Conservation (phyloP, 176 grass and related monocot genomes). For the Aechmea fasciata region DNA sequence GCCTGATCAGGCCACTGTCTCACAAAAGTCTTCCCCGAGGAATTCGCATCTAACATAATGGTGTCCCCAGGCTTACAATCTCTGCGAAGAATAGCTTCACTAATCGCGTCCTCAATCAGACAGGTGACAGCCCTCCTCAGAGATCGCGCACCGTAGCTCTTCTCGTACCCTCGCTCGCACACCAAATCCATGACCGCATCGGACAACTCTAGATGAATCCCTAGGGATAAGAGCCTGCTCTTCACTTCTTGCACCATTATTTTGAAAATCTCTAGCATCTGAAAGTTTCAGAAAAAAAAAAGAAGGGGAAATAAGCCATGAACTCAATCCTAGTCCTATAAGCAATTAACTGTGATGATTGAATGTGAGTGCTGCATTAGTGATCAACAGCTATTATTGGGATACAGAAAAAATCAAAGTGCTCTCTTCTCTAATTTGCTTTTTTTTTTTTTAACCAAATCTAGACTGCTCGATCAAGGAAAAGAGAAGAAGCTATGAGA, state of each 20-base stretch:
- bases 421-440: too few relatives aligned
- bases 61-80: conserved; percentile 65
- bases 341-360: too few relatives aligned
- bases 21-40: conserved; percentile 42
- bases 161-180: conserved; percentile 69
- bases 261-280: conserved; percentile 89
- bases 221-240: conserved; percentile 49
- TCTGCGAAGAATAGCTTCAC: conserved; percentile 72
- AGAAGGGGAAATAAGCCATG: too few relatives aligned
- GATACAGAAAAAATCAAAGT: too few relatives aligned
- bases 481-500: neutral
- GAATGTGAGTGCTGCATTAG: too few relatives aligned
- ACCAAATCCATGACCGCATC: conserved; percentile 66
- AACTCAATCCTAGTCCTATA: too few relatives aligned
- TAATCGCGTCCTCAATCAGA: conserved; percentile 70
- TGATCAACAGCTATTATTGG: too few relatives aligned
- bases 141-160: conserved; percentile 65
- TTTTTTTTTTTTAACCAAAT: too few relatives aligned
- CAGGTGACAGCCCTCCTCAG: conserved; percentile 72
- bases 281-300: conserved; percentile 7
- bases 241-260: conserved; percentile 91
- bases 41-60: conserved; percentile 57
- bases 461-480: neutral
- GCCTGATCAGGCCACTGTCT: conserved; percentile 31
- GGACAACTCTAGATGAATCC: conserved; percentile 66